Base-by-base conservation (phyloP, 176 grass and related monocot genomes). In the Panicum miliaceum region DNA sequence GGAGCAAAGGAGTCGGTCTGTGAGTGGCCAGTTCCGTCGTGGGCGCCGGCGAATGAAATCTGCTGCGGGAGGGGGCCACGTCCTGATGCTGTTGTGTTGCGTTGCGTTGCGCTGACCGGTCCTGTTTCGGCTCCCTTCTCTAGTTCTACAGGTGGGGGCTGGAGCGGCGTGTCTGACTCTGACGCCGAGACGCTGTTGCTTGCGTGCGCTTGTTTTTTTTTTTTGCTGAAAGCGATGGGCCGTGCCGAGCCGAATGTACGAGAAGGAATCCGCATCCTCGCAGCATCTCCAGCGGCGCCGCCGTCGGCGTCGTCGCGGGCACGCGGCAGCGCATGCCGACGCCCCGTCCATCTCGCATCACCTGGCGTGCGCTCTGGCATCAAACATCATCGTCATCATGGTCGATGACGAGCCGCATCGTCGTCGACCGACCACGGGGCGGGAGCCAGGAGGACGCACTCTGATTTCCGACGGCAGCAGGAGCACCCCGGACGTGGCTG, bases 261-360 rank as follows among this genome's bases (percentile, higher is more conserved):
- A 45, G 9, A 3, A 12, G 83, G 14, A 59, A 85, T 68, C 37
- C 73, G 36, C 61, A 76, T 76, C 46, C 65, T 1, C 5, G 79
- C 8, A 1, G 35, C 16, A 38, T 32, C 35, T 4, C 10, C 45
- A 10, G 71, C 46, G 3, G 46, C 47, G 36, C 12, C 8, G 80
- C 11, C 27, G 64, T 58, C 66, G 48, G 51, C 50, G 45, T 37
- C 66, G 35, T 54, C 25, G 43, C 29, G 29, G 29, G 29, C 29
- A 0, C 32, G 6, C 45, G 7, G 27, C 78, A 18, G 20, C 7
- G 23, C 48, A 38, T 32, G 61, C 61, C 19, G 52, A 22, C 57
- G 10, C 1, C 57, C 2, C 50, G 32, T 2, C 72, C 29, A 0
- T 29, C 23, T 34, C 25, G 15, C 46, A 15, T 2, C 71, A 26